A percentile compares a stretch with the other conserved stretches of the same genome.
Evolutionary conservation across 177 flowering plant species (phyloP).

Genomic region (Vitis hybrid): DNA sequence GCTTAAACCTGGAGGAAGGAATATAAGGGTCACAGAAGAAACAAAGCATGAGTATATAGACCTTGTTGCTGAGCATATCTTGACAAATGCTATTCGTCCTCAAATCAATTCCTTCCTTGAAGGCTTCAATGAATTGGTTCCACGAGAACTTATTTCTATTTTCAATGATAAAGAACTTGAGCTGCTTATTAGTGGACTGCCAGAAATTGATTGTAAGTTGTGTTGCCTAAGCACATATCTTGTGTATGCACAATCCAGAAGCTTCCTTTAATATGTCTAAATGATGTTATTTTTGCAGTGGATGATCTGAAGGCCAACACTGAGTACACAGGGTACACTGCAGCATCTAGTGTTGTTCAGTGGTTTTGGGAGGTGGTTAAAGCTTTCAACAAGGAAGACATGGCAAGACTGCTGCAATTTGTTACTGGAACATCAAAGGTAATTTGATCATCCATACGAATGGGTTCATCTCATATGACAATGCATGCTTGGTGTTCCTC

Average conservation of each 20-base stretch:
- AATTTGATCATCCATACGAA: not conserved
- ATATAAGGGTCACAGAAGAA: constrained; percentile 88
- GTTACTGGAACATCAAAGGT: constrained; percentile 99
- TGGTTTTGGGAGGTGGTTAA: constrained; percentile 98
- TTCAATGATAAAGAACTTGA: constrained; percentile 97
- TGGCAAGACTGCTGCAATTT: constrained; percentile 89
- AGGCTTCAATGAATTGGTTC: constrained; percentile 84
- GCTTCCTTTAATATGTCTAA: constrained; percentile 6
- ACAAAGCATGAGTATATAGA: constrained; percentile 96
- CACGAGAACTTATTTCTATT: constrained; percentile 79
- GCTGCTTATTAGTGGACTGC: constrained; percentile 93
- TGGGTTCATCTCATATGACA: too few relatives aligned
- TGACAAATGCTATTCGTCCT: constrained; percentile 96
- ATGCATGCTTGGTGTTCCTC: too few relatives aligned
- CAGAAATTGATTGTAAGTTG: constrained; percentile 92
- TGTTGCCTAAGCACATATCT: not conserved
- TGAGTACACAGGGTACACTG: constrained; percentile 82
- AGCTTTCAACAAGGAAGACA: constrained; percentile 87
- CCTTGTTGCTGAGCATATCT: constrained; percentile 84
- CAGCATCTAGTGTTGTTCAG: constrained; percentile 71
- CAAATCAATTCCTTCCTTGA: constrained; percentile 86
- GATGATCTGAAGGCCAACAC: constrained; percentile 89
- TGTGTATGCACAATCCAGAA: not conserved
- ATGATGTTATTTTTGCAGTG: constrained; percentile 46
- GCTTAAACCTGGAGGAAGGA: constrained; percentile 96